Evolutionary conservation across 257 asterid species (phyloP).

Genomic region (Thymus quinquecostatus): DNA sequence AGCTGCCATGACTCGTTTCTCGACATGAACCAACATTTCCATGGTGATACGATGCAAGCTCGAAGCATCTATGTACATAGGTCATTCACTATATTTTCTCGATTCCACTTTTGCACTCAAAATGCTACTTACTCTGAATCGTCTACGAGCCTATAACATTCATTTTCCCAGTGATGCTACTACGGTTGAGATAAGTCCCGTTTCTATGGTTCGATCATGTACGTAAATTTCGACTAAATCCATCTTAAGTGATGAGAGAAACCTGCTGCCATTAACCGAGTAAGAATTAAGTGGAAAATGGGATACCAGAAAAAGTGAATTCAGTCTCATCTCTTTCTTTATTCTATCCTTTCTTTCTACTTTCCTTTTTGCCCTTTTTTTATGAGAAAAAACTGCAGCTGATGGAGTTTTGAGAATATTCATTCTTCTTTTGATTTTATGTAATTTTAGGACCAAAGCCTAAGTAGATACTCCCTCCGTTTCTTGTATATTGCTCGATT

Average conservation of each 20-base stretch:
- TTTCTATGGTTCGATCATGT: conserved; percentile 1
- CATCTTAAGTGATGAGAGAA: background rate
- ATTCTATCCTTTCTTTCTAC: background rate
- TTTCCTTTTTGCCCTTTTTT: background rate
- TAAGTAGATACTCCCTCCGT: too few relatives aligned
- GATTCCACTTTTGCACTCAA: conserved; percentile 25
- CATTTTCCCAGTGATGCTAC: background rate
- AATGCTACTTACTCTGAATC: conserved; percentile 15
- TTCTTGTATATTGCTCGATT: too few relatives aligned
- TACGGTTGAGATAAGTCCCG: background rate
- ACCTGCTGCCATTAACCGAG: background rate
- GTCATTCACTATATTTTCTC: background rate
- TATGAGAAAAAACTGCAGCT: too few relatives aligned
- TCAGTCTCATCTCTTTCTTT: background rate
- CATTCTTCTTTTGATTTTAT: too few relatives aligned
- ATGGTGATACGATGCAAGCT: conserved; percentile 22
- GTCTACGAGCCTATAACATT: background rate
- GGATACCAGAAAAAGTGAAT: background rate
- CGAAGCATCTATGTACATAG: conserved; percentile 39
- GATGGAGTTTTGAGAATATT: too few relatives aligned
- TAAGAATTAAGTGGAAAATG: conserved; percentile 4
- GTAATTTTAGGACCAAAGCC: too few relatives aligned
- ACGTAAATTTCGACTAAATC: conserved; percentile 10
- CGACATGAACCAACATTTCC: conserved; percentile 3
- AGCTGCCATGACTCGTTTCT: background rate